phyloP scores from a whole-genome alignment of 2,329 filamentous ascomycete genomes.

The Cadophora malorum region DNA sequence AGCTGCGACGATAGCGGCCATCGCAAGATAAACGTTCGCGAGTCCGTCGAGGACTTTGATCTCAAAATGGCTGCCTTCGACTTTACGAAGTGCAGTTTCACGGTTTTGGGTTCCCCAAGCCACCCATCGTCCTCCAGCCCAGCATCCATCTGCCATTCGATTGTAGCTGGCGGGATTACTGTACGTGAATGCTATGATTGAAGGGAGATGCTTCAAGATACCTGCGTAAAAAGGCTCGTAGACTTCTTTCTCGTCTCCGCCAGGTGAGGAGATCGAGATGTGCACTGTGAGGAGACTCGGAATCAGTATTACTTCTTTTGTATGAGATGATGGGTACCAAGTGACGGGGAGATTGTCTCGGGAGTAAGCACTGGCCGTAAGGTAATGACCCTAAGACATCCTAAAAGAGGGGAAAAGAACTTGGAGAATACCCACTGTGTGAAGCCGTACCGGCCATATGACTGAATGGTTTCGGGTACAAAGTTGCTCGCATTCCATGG shows the following conservation, averaged over 20 bases:
- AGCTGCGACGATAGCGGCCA: constrained; percentile 65
- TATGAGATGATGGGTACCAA: too few relatives aligned
- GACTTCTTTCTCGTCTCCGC: constrained; percentile 45
- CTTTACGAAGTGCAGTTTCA: constrained; percentile 74
- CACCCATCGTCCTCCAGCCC: constrained; percentile 81
- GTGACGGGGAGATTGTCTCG: too few relatives aligned
- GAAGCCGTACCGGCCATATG: constrained; percentile 66
- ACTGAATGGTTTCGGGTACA: constrained; percentile 74
- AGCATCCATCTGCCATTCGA: constrained; percentile 70
- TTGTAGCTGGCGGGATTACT: constrained; percentile 72
- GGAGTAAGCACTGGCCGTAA: too few relatives aligned
- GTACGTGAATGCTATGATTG: constrained; percentile 73
- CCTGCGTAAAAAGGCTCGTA: constrained; percentile 76
- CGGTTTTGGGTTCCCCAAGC: constrained; percentile 84
- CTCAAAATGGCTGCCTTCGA: constrained; percentile 75
- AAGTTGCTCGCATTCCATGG: constrained; percentile 69
- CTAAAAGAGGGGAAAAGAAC: too few relatives aligned
- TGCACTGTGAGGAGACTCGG: constrained; percentile 51
- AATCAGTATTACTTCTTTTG: too few relatives aligned
- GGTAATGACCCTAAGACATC: too few relatives aligned
- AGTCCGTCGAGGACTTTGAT: constrained; percentile 79
- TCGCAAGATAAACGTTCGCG: constrained; percentile 77
- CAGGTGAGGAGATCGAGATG: constrained; percentile 62
- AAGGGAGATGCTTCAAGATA: constrained; percentile 68
- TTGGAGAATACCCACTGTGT: constrained; percentile 51